phyloP scores from a whole-genome alignment of 805 yeast species.

The Wickerhamomyces hampshirensis region DNA sequence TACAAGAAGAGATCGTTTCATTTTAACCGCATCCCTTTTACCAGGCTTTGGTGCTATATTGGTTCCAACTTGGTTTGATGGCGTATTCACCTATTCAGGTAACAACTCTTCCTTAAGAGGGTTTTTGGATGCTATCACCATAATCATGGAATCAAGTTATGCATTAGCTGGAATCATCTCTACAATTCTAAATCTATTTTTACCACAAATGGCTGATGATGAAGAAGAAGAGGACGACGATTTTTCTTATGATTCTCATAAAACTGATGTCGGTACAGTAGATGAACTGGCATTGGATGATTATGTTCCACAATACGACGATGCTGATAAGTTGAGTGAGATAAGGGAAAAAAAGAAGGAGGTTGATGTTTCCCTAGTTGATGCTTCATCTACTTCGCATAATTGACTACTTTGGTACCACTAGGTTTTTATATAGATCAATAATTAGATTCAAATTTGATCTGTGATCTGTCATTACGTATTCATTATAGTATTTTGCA shows the following conservation, averaged over 20 bases:
- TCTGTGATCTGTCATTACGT: background rate
- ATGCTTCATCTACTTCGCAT: background rate
- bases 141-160: slow-evolving; percentile 70
- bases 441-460: too few relatives aligned
- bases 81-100: slow-evolving; percentile 66
- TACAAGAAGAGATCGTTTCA: slow-evolving; percentile 70
- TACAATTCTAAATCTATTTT: slow-evolving; percentile 52
- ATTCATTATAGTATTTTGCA: background rate
- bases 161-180: slow-evolving; percentile 67
- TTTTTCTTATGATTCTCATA: slow-evolving; percentile 9
- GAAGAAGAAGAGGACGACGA: slow-evolving; percentile 17
- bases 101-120: slow-evolving; percentile 51
- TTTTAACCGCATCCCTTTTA: slow-evolving; percentile 58
- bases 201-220: slow-evolving; percentile 52
- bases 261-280: background rate
- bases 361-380: background rate
- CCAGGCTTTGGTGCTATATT: slow-evolving; percentile 66
- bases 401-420: background rate
- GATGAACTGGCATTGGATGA: slow-evolving; percentile 22
- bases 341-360: slow-evolving; percentile 3
- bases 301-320: slow-evolving; percentile 23
- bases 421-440: too few relatives aligned
- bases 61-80: slow-evolving; percentile 59
- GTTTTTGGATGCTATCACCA: slow-evolving; percentile 60
- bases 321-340: slow-evolving; percentile 13